Evolutionary conservation across 768 basidiomycete genomes (phyloP).

Genomic region (Boletus tylopilopsis): DNA sequence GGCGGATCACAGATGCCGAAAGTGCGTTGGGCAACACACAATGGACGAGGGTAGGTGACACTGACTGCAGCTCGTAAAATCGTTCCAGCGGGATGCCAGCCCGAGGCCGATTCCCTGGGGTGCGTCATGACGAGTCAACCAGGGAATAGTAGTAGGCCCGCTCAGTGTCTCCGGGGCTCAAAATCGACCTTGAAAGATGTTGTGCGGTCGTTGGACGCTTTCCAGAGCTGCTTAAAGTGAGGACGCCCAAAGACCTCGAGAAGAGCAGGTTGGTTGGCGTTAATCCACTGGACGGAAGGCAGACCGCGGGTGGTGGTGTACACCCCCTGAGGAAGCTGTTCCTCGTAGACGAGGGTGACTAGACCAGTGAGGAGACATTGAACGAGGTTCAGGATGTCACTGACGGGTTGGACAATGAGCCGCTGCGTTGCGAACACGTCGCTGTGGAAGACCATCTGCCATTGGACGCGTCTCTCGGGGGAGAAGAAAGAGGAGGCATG

Average conservation of each 20-base stretch:
- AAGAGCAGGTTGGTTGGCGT: constrained; percentile 61
- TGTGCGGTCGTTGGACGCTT: constrained; percentile 67
- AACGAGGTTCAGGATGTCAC: constrained; percentile 63
- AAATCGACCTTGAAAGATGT: constrained; percentile 74
- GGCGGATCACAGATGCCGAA: constrained; percentile 30
- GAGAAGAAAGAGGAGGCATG: constrained; percentile 85
- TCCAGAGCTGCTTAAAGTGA: constrained; percentile 69
- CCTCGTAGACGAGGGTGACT: constrained; percentile 71
- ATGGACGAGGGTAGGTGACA: constrained; percentile 9
- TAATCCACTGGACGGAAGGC: constrained; percentile 76
- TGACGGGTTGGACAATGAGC: constrained; percentile 64
- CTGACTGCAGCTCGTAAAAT: constrained; percentile 1
- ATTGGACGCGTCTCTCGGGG: constrained; percentile 78
- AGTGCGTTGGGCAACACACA: constrained; percentile 10
- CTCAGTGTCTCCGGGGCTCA: constrained; percentile 39
- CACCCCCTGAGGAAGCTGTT: constrained; percentile 62
- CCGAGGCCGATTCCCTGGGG: constrained; percentile 7
- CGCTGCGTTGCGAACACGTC: constrained; percentile 70
- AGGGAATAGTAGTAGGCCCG: constrained; percentile 13
- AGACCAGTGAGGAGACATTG: constrained; percentile 73
- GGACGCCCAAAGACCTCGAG: constrained; percentile 69
- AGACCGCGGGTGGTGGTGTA: constrained; percentile 76
- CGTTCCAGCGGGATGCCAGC: constrained; percentile 16
- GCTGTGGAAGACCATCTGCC: constrained; percentile 88
- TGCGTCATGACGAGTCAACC: constrained; percentile 1